phyloP scores from a whole-genome alignment of 176 grass and related monocot species.

The Oryza nivara region DNA sequence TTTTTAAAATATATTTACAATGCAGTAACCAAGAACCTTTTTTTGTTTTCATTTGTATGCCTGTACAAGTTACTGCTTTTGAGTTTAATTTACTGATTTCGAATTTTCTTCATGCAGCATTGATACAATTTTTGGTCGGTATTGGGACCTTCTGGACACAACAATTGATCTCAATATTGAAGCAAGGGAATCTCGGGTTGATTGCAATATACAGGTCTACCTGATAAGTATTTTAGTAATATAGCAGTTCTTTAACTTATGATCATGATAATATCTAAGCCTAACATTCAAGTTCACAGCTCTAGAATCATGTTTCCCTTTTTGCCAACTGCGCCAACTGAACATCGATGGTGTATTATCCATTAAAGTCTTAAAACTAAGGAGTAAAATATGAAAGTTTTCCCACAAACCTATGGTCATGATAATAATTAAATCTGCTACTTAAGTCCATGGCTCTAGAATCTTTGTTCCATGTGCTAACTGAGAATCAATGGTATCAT shows the following conservation, averaged over 20 bases:
- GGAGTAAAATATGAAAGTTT: too few species aligned
- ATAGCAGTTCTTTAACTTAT: neutral
- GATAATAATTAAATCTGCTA: too few species aligned
- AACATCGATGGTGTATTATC: neutral
- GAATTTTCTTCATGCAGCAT: conserved; percentile 26
- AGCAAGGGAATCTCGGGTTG: neutral
- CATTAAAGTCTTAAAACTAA: neutral
- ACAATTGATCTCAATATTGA: conserved; percentile 33
- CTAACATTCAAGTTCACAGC: neutral
- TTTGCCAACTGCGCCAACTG: neutral
- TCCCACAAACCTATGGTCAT: too few species aligned
- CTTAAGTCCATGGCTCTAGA: too few species aligned
- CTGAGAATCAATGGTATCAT: too few species aligned
- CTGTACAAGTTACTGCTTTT: neutral
- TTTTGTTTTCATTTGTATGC: neutral
- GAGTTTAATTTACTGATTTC: neutral
- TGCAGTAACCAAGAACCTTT: neutral
- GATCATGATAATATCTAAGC: neutral
- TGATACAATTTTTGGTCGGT: conserved; percentile 31
- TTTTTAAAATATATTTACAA: neutral
- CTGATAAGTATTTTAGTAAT: neutral
- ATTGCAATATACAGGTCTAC: conserved; percentile 32
- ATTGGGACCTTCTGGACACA: conserved; percentile 19
- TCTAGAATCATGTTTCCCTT: neutral
- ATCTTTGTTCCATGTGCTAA: too few species aligned